These are phyloP conservation scores for Fermentozyma sake DNA, from an alignment of 1,139 yeast genomes.

Conservation along the genomic window DNA sequence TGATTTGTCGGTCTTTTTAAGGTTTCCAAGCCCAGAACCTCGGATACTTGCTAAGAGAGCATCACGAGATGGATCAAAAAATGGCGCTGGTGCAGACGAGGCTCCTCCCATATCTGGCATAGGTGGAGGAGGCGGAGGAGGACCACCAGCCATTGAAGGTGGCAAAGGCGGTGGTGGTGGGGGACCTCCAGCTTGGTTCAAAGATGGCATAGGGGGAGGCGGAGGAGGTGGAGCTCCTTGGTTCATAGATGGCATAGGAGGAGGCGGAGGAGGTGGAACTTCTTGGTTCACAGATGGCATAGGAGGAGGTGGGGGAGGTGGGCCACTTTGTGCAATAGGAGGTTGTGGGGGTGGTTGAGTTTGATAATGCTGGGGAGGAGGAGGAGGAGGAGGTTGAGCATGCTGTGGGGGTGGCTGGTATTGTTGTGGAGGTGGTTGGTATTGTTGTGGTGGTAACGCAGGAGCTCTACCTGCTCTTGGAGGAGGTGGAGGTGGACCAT, in stretches of 20 bases:
- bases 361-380: slow-evolving; percentile 2
- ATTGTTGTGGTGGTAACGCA: slow-evolving; percentile 14
- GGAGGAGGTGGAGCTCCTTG: slow-evolving; percentile 14
- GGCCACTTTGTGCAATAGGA: slow-evolving; percentile 8
- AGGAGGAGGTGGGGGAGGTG: slow-evolving; percentile 22
- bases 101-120: slow-evolving; percentile 11
- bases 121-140: slow-evolving; percentile 24
- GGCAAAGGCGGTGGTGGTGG: slow-evolving; percentile 37
- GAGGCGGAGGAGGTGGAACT: slow-evolving; percentile 9
- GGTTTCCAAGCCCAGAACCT: slow-evolving; percentile 63
- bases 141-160: slow-evolving; percentile 15
- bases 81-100: slow-evolving; percentile 25
- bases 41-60: slow-evolving; percentile 86
- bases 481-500: slow-evolving; percentile 27
- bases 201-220: slow-evolving; percentile 23
- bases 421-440: slow-evolving; percentile 15
- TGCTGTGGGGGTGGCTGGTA: slow-evolving; percentile 19
- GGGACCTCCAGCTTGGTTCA: slow-evolving; percentile 12
- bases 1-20: slow-evolving; percentile 76
- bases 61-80: slow-evolving; percentile 62
- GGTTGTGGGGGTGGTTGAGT: slow-evolving; percentile 11
- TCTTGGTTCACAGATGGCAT: slow-evolving; percentile 17
- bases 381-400: slow-evolving; percentile 6
- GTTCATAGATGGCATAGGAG: slow-evolving; percentile 1
- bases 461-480: slow-evolving; percentile 17